phyloP scores from a whole-genome alignment of 306 rosid species.

The Rosa chinensis region DNA sequence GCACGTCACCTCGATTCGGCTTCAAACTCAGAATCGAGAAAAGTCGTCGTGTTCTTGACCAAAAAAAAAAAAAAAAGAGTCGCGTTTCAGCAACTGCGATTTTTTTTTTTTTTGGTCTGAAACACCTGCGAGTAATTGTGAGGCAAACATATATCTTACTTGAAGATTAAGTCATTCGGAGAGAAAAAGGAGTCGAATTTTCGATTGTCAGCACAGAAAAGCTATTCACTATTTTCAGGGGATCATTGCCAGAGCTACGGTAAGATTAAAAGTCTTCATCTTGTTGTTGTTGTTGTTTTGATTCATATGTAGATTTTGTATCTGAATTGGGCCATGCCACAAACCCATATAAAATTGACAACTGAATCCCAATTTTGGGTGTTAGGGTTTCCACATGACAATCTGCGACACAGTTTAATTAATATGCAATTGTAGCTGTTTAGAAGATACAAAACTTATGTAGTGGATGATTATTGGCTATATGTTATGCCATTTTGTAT shows the following conservation, averaged over 20 bases:
- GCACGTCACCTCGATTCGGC: background rate
- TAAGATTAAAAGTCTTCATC: background rate
- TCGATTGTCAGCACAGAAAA: background rate
- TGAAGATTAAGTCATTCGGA: background rate
- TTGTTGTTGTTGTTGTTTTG: background rate
- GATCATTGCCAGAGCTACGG: background rate
- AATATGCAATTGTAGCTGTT: background rate
- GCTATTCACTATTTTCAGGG: background rate
- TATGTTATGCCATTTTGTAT: no score
- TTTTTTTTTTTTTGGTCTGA: background rate
- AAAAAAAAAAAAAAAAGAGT: no score
- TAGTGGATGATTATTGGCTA: background rate
- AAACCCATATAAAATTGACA: background rate
- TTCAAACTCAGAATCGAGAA: background rate
- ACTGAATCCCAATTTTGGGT: background rate
- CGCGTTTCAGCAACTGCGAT: no score
- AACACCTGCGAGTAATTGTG: no score
- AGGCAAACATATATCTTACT: background rate
- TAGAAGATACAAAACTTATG: background rate
- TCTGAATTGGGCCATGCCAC: background rate
- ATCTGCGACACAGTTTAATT: no score
- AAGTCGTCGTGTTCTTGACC: background rate
- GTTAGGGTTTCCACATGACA: conserved; percentile 10
- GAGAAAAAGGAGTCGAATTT: background rate
- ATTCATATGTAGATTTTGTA: background rate